Conservation (phyloP, 23 red algal species). For the Agarophyton chilense region DNA sequence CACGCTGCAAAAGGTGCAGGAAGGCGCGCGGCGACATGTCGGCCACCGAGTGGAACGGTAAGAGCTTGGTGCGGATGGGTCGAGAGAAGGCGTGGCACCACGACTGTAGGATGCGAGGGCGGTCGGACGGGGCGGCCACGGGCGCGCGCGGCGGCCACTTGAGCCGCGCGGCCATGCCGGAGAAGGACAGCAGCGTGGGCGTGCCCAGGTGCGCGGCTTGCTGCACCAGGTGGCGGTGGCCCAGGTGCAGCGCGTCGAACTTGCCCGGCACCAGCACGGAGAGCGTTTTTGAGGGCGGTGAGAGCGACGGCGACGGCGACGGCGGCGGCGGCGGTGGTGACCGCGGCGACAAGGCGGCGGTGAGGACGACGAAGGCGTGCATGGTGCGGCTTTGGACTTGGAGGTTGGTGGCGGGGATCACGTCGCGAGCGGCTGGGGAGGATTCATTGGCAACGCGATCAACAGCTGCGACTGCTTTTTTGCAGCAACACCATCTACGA, state of each 20-base stretch:
- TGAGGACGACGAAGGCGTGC: not conserved
- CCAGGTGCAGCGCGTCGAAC: constrained; percentile 90
- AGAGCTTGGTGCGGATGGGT: not conserved
- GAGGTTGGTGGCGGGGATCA: no score
- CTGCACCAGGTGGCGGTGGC: constrained; percentile 76
- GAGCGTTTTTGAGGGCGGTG: not conserved
- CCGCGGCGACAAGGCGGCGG: not conserved
- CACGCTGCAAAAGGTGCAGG: constrained; percentile 31
- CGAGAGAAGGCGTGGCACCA: constrained; percentile 16
- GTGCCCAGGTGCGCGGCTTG: constrained; percentile 48
- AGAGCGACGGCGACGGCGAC: not conserved
- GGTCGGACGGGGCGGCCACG: constrained; percentile 54
- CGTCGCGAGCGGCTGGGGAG: not conserved
- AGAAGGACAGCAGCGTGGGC: constrained; percentile 63
- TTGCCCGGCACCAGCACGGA: constrained; percentile 79
- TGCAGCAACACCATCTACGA: no score
- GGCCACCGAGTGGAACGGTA: constrained; percentile 52
- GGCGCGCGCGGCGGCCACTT: constrained; percentile 50
- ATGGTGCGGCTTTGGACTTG: not conserved
- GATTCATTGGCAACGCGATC: not conserved
- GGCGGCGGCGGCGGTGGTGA: not conserved
- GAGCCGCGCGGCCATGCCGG: constrained; percentile 52
- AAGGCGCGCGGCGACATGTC: constrained; percentile 53
- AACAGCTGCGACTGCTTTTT: not conserved
- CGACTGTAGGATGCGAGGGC: constrained; percentile 30